Conservation (phyloP, 805 yeast genomes). For the Dipodascus geniculatus region DNA sequence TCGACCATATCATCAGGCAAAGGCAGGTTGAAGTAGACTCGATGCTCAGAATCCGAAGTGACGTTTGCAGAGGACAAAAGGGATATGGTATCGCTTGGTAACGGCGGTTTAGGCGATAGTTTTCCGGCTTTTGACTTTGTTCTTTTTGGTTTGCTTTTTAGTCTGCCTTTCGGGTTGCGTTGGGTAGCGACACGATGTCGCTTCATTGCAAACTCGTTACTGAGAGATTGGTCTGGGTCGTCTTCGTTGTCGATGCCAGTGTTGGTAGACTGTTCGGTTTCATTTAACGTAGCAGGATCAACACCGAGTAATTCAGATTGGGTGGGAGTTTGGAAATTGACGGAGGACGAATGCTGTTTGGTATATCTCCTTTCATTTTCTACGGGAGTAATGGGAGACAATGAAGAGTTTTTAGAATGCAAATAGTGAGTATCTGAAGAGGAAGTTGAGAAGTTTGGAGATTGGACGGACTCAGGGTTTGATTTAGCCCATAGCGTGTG, state of each 20-base stretch:
- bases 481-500: background rate
- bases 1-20: slow-evolving; percentile 35
- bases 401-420: background rate
- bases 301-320: background rate
- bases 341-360: background rate
- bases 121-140: slow-evolving; percentile 16
- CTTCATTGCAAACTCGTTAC: slow-evolving; percentile 38
- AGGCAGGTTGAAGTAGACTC: slow-evolving; percentile 37
- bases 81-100: background rate
- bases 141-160: slow-evolving; percentile 30
- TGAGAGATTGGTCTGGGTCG: background rate
- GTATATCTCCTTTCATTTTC: background rate
- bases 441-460: background rate
- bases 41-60: slow-evolving; percentile 20
- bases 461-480: background rate
- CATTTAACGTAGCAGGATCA: background rate
- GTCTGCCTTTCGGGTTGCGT: slow-evolving; percentile 36
- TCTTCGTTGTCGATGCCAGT: background rate
- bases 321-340: background rate
- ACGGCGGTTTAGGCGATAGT: background rate
- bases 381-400: background rate
- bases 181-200: slow-evolving; percentile 89
- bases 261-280: background rate
- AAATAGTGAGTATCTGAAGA: background rate
- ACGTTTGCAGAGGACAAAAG: slow-evolving; percentile 5